Percentiles rank a stretch among this genome's conserved stretches.
These are phyloP conservation scores for Odonthalia washingtoniensis DNA, from an alignment of 31 red algal species.

Conservation along the genomic window DNA sequence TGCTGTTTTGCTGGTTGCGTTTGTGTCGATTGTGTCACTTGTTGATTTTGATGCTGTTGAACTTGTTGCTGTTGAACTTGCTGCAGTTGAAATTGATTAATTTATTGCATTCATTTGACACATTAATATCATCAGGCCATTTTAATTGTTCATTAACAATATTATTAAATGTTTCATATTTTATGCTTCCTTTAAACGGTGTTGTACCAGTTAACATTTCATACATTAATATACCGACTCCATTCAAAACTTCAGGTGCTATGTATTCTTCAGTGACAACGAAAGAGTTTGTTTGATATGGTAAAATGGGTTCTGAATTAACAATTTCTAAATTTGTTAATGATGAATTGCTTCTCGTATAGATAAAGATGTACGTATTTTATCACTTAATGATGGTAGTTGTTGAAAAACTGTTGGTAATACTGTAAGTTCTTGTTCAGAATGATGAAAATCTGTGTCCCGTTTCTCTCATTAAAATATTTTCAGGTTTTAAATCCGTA, in stretches of 20 bases:
- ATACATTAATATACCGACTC: conserved; percentile 89
- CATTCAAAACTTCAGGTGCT: conserved; percentile 84
- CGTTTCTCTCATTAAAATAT: conserved; percentile 91
- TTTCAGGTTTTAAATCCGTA: conserved; percentile 94
- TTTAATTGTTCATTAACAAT: conserved; percentile 74
- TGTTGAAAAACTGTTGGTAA: conserved; percentile 74
- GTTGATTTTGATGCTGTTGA: no score
- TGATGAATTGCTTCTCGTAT: conserved; percentile 15
- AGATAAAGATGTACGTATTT: conserved; percentile 57
- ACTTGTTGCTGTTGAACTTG: no score
- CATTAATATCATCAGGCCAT: conserved; percentile 77
- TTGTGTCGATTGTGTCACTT: no score
- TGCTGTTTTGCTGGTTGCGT: no score
- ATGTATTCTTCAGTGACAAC: conserved; percentile 81
- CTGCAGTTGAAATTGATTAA: no score
- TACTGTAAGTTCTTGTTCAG: conserved; percentile 87
- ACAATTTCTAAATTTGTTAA: conserved; percentile 77
- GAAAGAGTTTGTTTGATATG: conserved; percentile 91
- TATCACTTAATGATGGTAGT: conserved; percentile 63
- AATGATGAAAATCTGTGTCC: conserved; percentile 93
- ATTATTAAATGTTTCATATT: conserved; percentile 88
- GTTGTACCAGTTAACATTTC: conserved; percentile 94
- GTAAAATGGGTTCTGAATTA: conserved; percentile 86
- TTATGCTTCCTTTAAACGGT: conserved; percentile 81
- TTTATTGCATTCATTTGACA: conserved; percentile 79